Evolutionary conservation across 2,329 filamentous ascomycete genomes (phyloP).

Genomic region (Exserohilum rostratum): DNA sequence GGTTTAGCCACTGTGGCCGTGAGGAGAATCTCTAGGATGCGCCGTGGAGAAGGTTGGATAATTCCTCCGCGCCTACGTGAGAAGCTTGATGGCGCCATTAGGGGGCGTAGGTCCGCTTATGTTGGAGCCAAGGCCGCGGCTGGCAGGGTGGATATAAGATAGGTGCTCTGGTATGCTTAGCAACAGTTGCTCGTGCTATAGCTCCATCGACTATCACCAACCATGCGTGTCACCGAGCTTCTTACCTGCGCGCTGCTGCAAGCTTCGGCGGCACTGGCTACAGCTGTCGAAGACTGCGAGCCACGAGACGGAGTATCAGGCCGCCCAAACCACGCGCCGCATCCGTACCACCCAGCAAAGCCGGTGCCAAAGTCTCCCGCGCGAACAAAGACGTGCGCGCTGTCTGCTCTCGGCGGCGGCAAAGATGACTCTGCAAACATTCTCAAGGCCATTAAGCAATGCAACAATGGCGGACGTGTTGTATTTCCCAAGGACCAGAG

Average conservation of each 20-base stretch:
- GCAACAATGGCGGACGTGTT: constrained; percentile 68
- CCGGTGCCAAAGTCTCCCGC: constrained; percentile 43
- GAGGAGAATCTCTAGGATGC: constrained; percentile 14
- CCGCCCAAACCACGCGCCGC: constrained; percentile 42
- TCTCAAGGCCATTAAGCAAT: constrained; percentile 61
- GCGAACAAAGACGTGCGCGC: constrained; percentile 48
- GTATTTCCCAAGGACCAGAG: constrained; percentile 61
- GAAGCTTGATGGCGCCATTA: neutral
- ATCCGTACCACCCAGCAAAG: constrained; percentile 45
- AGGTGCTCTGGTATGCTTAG: neutral
- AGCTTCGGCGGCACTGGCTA: constrained; percentile 30
- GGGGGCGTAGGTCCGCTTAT: constrained; percentile 9
- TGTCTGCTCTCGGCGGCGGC: constrained; percentile 47
- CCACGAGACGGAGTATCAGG: constrained; percentile 23
- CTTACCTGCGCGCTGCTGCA: constrained; percentile 33
- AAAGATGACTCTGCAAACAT: constrained; percentile 60
- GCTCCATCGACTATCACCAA: neutral
- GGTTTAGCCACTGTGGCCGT: constrained; percentile 25
- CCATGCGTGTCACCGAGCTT: constrained; percentile 37
- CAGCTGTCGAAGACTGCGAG: constrained; percentile 21
- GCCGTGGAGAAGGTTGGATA: constrained; percentile 18
- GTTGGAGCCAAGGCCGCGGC: constrained; percentile 9
- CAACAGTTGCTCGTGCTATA: constrained; percentile 2
- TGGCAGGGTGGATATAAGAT: constrained; percentile 28
- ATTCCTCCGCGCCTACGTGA: constrained; percentile 23